These are phyloP conservation scores for Labyrinthula sp. DNA, from an alignment of 352 stramenopile species.

Conservation along the genomic window DNA sequence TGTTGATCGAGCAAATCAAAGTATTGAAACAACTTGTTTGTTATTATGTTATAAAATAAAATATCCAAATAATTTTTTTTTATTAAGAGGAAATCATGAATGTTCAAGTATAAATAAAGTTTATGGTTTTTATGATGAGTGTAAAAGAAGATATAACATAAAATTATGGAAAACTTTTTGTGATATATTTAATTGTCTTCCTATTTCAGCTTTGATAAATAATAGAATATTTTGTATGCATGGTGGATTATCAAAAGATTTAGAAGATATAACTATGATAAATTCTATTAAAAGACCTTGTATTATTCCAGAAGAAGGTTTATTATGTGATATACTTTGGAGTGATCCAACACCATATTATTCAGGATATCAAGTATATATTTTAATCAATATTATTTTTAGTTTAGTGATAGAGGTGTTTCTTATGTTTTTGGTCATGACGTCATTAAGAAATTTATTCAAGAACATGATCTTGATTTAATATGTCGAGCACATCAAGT, in stretches of 20 bases:
- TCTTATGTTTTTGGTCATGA: conserved; percentile 95
- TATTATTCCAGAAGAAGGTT: conserved; percentile 55
- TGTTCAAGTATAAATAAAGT: conserved; percentile 47
- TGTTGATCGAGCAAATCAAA: conserved; percentile 33
- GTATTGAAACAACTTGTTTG: conserved; percentile 35
- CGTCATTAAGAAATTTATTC: conserved; percentile 87
- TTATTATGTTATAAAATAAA: conserved; percentile 36
- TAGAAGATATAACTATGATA: conserved; percentile 60
- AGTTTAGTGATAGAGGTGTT: conserved; percentile 63
- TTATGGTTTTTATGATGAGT: conserved; percentile 99
- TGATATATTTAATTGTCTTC: conserved; percentile 63
- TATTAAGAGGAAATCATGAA: conserved; percentile 36
- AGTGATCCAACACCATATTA: conserved; percentile 84
- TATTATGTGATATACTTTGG: conserved; percentile 89
- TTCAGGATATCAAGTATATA: too few species aligned
- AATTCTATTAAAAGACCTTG: conserved; percentile 47
- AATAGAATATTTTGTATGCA: conserved; percentile 94
- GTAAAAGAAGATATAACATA: conserved; percentile 54
- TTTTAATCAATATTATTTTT: too few species aligned
- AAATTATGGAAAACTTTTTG: conserved; percentile 56
- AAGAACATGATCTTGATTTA: conserved; percentile 85
- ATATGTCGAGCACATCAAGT: conserved; percentile 86
- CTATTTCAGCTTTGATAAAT: conserved; percentile 86
- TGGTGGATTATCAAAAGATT: conserved; percentile 57
- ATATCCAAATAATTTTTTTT: conserved; percentile 35